Evolutionary conservation across 2,329 filamentous ascomycete genomes (phyloP).

Genomic region (Pseudogymnoascus sp.): DNA sequence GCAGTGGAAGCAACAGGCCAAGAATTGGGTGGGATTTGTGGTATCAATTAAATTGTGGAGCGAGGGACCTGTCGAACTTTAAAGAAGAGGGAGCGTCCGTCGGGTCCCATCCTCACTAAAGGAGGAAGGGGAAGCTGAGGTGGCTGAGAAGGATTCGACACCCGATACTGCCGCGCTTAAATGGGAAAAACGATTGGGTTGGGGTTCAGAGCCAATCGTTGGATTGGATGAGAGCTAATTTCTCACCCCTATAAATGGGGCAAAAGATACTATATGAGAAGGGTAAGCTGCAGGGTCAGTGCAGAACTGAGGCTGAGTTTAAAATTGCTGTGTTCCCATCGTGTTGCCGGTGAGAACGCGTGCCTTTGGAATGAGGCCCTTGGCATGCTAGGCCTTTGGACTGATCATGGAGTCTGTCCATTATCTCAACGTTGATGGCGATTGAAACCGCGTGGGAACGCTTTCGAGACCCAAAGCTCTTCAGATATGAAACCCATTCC

Average conservation of each 20-base stretch:
- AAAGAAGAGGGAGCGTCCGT: background rate
- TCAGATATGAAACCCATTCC: constrained; percentile 1
- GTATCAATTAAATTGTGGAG: constrained; percentile 1
- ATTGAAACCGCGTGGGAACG: background rate
- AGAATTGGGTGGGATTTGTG: background rate
- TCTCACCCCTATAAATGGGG: constrained; percentile 1
- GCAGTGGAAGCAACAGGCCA: background rate
- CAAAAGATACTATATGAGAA: background rate
- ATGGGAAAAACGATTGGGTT: background rate
- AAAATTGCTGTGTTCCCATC: background rate
- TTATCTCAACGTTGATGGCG: background rate
- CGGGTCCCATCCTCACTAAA: background rate
- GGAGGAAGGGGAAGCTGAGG: background rate
- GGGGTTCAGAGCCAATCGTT: background rate
- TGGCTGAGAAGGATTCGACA: background rate
- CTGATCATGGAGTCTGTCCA: background rate
- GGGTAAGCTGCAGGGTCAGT: background rate
- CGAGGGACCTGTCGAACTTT: constrained; percentile 4
- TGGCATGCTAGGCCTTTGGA: too few relatives aligned
- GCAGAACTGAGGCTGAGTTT: background rate
- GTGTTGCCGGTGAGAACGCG: background rate
- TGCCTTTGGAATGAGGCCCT: background rate
- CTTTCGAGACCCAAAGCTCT: background rate
- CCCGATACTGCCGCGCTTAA: background rate
- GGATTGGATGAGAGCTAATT: constrained; percentile 6